Base-by-base conservation (phyloP, 192 early-diverging fungal species). In the Backusella mclennaniae region DNA sequence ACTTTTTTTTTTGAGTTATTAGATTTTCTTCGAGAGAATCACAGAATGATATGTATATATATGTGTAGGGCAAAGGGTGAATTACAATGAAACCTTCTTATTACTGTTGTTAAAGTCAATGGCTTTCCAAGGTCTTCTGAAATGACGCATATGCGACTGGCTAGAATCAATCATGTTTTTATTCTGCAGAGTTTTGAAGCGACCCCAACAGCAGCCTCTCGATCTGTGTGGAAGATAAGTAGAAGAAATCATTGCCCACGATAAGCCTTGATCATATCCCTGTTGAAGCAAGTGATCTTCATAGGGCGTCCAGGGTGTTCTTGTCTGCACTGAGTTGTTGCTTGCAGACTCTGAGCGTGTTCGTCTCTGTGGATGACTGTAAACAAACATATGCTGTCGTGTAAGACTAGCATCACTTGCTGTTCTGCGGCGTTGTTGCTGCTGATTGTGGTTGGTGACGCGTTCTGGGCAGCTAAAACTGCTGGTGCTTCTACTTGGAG, bases 241-340 rank as follows among this genome's bases (percentile, higher is more conserved):
- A 14, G 76, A 71, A 14, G 76, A 77, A 36, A 77, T 77, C 71
- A 77, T 66, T 19, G 76, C 71, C 76, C 76, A 77, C 36, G 76
- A 77, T n/a, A 77, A 35, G 36, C 76, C 76, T 73, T 77, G 76
- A 31, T 77, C 71, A 44, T 77, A 77, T 17, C 76, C 76, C 67
- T 77, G 69, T 31, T 71, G 76, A 23, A 77, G 52, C 63, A 77
- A 53, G 21, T 77, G 70, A 66, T 77, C 76, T 73, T 77, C 76
- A 36, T 67, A 71, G 6, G 76, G 71, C 26, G 70, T 66, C 76
- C 76, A 77, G 19, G 76, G 76, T 23, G 71, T 66, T 77, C 76
- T 77, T 35, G 71, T 77, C 53, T 77, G 76, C 36, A 59, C 46
- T 17, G 44, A 53, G 33, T 59, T 59, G 59, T 59, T 59, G 33